Base-by-base conservation (phyloP, 2,329 filamentous ascomycete genomes). In the Colletotrichum falcatum region DNA sequence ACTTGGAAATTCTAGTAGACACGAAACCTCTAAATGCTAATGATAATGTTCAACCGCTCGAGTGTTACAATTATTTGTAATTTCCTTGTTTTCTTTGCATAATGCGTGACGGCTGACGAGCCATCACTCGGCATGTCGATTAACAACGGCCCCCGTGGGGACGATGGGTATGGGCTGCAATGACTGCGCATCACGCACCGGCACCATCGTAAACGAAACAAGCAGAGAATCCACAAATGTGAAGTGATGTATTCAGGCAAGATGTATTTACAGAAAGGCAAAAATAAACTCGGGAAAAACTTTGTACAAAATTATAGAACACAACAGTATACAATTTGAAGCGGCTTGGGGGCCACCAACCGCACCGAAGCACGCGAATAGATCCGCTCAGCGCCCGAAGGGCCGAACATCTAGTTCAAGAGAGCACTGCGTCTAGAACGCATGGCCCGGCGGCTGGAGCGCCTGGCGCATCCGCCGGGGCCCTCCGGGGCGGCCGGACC, bases 281-380 rank as follows among this genome's bases (percentile, higher is more conserved):
- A 30, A 14, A n/a, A n/a, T n/a, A n/a, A n/a, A n/a, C n/a, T n/a
- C n/a, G n/a, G n/a, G n/a, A n/a, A n/a, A 65, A 58, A n/a, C 18
- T 70, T 67, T 67, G 46, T 70, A 70, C 56, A 70, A n/a, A 66
- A 61, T 42, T 62, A 53, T 66, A 61, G 55, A 67, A 54, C n/a
- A 44, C 58, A 62, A 58, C 37, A 70, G 59, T 58, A 62, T 62
- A 5, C 42, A 70, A 58, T 51, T 59, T 6, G 44, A 70, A 68
- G 28, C 23, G 37, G 20, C 28, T 46, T 35, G 9, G 33, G 44
- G 35, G 12, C 12, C 14, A 16, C n/a, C 18, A 42, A 37, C 20
- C 3, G 26, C 20, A 35, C 51, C 26, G 51, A 42, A 11, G 12
- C 42, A 39, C n/a, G 33, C 35, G 39, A 7, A 18, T 14, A 44